Base-by-base conservation (phyloP, 1,284 basidiomycete genomes). In the Ustilago curta region DNA sequence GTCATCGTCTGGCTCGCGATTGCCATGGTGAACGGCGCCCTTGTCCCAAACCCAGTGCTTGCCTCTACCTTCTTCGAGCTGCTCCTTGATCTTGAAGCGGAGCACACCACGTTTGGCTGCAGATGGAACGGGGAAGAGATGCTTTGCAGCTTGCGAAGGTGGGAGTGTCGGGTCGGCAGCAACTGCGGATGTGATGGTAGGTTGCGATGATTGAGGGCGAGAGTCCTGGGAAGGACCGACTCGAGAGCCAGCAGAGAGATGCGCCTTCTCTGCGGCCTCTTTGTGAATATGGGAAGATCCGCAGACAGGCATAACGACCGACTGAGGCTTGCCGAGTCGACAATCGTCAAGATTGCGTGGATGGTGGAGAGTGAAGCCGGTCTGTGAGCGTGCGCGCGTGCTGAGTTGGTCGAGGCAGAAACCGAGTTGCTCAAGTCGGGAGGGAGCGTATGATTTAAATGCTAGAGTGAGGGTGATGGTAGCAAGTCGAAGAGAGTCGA, bases 21-120 rank as follows among this genome's bases (percentile, higher is more conserved):
- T 84, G 32, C 54, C 58, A 3, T 69, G 47, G 35, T 80, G 73
- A 1, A 79, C 72, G 6, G 83, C 83, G 31, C 83, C 82, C 29
- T 80, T 75, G 62, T 80, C 70, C 83, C 83, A 84, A 42, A 77
- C 63, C 83, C 83, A 84, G 47, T 79, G 68, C 49, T 74, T 76
- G 11, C 76, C 80, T 37, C 83, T 69, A 2, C 77, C 76, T 31
- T 79, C 69, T 66, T 79, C 69, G 73, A 80, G 67, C 69, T 80
- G 61, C 45, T 77, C 76, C 59, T 82, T 82, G 73, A 82, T 82
- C 59, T 73, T 77, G 68, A 77, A 78, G 6, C 80, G 70, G 25
- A 82, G 48, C 18, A 82, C 8, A 19, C 77, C 79, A 18, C 80
- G 65, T 42, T 67, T 76, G n/a, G 62, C 69, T 4, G 79, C 79